phyloP scores from a whole-genome alignment of 371 early-diverging fungal genomes.

The Entomophthora muscae region DNA sequence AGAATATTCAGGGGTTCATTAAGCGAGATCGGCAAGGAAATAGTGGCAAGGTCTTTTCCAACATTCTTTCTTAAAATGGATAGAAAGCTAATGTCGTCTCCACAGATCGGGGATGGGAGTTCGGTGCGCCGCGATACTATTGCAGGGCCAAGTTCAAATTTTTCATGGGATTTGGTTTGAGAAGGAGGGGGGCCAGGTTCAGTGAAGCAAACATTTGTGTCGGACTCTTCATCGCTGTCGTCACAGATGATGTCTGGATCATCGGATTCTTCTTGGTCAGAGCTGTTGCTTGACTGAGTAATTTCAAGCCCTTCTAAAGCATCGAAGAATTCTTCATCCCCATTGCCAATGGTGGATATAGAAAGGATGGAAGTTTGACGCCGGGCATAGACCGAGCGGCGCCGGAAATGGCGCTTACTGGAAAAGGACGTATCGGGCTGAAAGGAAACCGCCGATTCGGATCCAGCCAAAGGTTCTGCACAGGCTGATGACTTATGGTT shows the following conservation, averaged over 20 bases:
- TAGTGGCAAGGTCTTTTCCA: constrained; percentile 84
- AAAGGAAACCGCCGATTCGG: not conserved
- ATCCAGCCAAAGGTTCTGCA: not conserved
- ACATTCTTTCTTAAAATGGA: constrained; percentile 84
- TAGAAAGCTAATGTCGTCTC: constrained; percentile 63
- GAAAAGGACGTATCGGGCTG: not conserved
- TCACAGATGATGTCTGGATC: constrained; percentile 13
- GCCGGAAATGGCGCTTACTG: not conserved
- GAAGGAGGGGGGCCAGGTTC: not conserved
- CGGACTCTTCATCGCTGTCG: constrained; percentile 11
- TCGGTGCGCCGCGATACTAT: constrained; percentile 26
- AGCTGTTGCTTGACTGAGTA: not conserved
- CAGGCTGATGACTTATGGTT: not conserved
- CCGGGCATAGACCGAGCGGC: not conserved
- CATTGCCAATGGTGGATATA: constrained; percentile 13
- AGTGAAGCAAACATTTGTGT: constrained; percentile 11
- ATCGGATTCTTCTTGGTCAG: not conserved
- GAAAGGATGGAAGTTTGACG: constrained; percentile 12
- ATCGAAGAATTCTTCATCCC: constrained; percentile 15
- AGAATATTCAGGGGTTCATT: constrained; percentile 88
- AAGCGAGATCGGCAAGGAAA: constrained; percentile 89
- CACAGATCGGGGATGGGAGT: constrained; percentile 54
- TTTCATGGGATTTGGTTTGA: not conserved
- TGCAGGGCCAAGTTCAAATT: not conserved
- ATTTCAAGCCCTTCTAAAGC: constrained; percentile 10